Evolutionary conservation across 2,329 filamentous ascomycete genomes (phyloP).

Genomic region (Aspergillus tamarii): DNA sequence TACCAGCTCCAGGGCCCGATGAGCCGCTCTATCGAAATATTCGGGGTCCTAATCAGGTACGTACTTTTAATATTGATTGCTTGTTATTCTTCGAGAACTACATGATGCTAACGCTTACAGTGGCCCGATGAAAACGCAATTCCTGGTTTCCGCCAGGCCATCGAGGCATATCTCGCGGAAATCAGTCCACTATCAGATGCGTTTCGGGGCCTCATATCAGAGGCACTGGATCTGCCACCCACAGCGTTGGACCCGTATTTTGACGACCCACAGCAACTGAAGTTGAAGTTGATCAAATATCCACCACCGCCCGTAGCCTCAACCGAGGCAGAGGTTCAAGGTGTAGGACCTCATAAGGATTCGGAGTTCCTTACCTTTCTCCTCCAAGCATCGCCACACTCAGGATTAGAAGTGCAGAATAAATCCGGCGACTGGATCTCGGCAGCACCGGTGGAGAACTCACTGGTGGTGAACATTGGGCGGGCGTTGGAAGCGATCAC

Average conservation of each 20-base stretch:
- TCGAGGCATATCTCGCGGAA: conserved; percentile 35
- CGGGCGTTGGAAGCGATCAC: conserved; percentile 41
- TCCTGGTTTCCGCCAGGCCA: conserved; percentile 34
- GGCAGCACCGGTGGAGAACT: conserved; percentile 47
- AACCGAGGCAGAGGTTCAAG: conserved; percentile 36
- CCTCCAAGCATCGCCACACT: conserved; percentile 47
- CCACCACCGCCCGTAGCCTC: conserved; percentile 34
- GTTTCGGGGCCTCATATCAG: conserved; percentile 37
- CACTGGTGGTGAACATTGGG: conserved; percentile 55
- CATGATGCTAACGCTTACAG: conserved; percentile 17
- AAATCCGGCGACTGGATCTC: conserved; percentile 52
- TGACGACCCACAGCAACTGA: conserved; percentile 38
- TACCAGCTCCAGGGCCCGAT: conserved; percentile 37
- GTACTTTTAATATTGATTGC: neutral
- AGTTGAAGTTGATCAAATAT: conserved; percentile 49
- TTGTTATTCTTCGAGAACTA: neutral
- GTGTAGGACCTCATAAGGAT: conserved; percentile 53
- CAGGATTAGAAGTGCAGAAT: conserved; percentile 54
- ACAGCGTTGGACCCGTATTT: conserved; percentile 37
- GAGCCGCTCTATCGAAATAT: conserved; percentile 42
- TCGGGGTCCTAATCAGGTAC: conserved; percentile 40
- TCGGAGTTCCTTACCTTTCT: conserved; percentile 55
- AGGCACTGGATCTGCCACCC: conserved; percentile 34
- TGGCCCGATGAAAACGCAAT: conserved; percentile 38
- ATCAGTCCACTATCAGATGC: conserved; percentile 28